phyloP scores from a whole-genome alignment of 768 basidiomycete species.

The Tylopilus subfusipes region DNA sequence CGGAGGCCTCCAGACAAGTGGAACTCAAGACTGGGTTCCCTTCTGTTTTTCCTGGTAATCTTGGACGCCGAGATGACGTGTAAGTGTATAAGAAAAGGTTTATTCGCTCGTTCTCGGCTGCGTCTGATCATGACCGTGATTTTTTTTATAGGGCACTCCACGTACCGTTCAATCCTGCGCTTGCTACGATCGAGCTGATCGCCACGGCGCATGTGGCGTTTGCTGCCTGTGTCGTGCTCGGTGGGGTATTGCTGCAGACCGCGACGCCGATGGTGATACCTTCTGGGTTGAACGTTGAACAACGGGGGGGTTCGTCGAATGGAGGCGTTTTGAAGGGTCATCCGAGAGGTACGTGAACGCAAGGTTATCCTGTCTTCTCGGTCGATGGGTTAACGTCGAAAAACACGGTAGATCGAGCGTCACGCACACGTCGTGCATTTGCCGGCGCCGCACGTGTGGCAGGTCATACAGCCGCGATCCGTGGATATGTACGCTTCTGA shows the following conservation, averaged over 20 bases:
- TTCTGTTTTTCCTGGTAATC: slow-evolving; percentile 54
- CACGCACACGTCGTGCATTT: slow-evolving; percentile 83
- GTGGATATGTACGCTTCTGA: no score
- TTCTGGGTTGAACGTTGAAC: neutral
- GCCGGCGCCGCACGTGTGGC: slow-evolving; percentile 86
- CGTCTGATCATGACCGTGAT: no score
- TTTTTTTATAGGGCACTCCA: slow-evolving; percentile 48
- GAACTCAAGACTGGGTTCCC: slow-evolving; percentile 69
- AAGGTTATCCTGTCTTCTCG: neutral
- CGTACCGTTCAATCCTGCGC: slow-evolving; percentile 70
- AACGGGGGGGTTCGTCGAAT: slow-evolving; percentile 45
- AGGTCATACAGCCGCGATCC: slow-evolving; percentile 47
- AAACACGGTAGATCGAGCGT: slow-evolving; percentile 62
- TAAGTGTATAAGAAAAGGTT: slow-evolving; percentile 37
- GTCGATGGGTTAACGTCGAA: neutral
- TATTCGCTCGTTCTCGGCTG: neutral
- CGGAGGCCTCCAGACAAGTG: slow-evolving; percentile 70
- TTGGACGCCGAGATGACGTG: slow-evolving; percentile 51
- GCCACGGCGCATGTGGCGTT: slow-evolving; percentile 84
- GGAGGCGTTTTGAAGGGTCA: slow-evolving; percentile 74
- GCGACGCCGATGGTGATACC: slow-evolving; percentile 50
- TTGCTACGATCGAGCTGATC: slow-evolving; percentile 72
- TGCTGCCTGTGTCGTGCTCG: slow-evolving; percentile 77
- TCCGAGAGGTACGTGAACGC: slow-evolving; percentile 67
- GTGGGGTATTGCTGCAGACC: slow-evolving; percentile 85